Conservation (phyloP, 805 yeast genomes). For the Pichia californica region DNA sequence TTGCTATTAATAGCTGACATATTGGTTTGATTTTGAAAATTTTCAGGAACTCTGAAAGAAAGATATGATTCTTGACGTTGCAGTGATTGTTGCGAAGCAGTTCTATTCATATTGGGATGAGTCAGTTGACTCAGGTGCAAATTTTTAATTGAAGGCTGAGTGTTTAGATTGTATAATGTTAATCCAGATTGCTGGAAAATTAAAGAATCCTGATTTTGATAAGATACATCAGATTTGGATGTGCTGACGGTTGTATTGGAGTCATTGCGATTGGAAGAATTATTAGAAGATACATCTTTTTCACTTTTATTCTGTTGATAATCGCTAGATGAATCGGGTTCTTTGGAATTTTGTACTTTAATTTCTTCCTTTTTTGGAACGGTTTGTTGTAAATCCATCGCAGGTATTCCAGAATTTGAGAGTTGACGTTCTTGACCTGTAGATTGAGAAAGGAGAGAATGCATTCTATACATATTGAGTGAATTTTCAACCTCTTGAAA, state of each 20-base stretch:
- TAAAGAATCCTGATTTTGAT: slow-evolving; percentile 14
- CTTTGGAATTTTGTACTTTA: not conserved
- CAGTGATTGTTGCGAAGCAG: slow-evolving; percentile 12
- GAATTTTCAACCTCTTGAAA: slow-evolving; percentile 1
- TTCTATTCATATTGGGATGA: not conserved
- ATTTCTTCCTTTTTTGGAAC: too few relatives aligned
- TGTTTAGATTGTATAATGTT: slow-evolving; percentile 11
- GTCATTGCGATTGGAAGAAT: not conserved
- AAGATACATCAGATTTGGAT: not conserved
- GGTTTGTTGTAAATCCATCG: too few relatives aligned
- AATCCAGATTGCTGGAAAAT: slow-evolving; percentile 23
- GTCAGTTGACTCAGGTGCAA: not conserved
- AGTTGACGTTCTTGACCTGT: slow-evolving; percentile 40
- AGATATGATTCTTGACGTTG: slow-evolving; percentile 19
- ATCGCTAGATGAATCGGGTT: too few relatives aligned
- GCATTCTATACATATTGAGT: slow-evolving; percentile 8
- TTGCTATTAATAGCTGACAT: not conserved
- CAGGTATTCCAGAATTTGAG: not conserved
- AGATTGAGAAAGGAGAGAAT: slow-evolving; percentile 39
- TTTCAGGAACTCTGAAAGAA: slow-evolving; percentile 10
- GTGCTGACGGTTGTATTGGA: not conserved
- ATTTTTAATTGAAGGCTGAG: slow-evolving; percentile 6
- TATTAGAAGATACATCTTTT: not conserved
- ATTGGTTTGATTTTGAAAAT: not conserved
- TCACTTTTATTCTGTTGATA: not conserved